Percentiles rank a stretch among this genome's conserved stretches.
Conservation (phyloP, 441 rosid genomes). For the Gossypium gossypioides region DNA sequence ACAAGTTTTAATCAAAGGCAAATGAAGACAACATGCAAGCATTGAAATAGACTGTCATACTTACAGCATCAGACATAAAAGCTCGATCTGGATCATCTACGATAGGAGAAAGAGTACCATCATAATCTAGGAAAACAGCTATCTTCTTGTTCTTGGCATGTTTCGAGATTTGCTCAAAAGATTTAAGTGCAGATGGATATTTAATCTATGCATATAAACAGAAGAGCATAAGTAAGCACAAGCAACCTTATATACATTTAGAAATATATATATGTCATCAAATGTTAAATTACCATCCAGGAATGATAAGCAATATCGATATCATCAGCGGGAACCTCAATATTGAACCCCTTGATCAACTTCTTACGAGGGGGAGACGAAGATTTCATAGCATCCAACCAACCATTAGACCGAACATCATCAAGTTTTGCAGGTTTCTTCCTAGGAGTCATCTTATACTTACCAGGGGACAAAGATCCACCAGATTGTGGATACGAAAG, state of each 20-base stretch:
- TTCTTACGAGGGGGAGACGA: constrained; percentile 89
- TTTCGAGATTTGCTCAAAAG: constrained; percentile 47
- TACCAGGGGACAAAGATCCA: constrained; percentile 39
- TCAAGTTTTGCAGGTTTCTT: constrained; percentile 61
- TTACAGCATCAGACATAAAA: constrained; percentile 67
- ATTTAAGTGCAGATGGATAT: constrained; percentile 74
- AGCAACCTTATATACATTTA: not conserved
- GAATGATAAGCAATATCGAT: constrained; percentile 43
- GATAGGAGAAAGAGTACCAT: constrained; percentile 91
- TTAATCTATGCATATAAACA: constrained; percentile 47
- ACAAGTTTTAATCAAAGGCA: not conserved
- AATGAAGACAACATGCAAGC: not conserved
- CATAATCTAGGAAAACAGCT: constrained; percentile 78
- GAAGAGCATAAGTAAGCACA: not conserved
- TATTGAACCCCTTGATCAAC: constrained; percentile 38
- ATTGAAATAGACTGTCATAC: constrained; percentile 3
- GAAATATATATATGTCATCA: not conserved
- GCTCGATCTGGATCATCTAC: constrained; percentile 93
- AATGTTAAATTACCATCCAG: constrained; percentile 53
- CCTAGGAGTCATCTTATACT: constrained; percentile 37
- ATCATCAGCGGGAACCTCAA: constrained; percentile 48
- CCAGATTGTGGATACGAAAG: constrained; percentile 38
- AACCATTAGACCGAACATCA: constrained; percentile 79
- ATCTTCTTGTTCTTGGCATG: constrained; percentile 62
- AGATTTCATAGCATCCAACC: constrained; percentile 93